Percentiles rank a stretch among this genome's conserved stretches.
phyloP scores from a whole-genome alignment of 1,139 yeast genomes.

The Pichia norvegensis region DNA sequence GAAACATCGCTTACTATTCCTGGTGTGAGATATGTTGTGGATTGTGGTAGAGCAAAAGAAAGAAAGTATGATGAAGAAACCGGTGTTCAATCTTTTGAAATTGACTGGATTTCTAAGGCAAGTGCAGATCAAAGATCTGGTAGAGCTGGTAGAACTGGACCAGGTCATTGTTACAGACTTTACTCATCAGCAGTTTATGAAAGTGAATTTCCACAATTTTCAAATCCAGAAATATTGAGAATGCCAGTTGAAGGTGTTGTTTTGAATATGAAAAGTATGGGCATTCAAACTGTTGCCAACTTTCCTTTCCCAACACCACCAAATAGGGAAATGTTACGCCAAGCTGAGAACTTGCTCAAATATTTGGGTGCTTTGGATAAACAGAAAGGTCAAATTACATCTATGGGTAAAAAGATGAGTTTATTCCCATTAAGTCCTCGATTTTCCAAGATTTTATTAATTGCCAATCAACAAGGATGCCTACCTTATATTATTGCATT shows the following conservation, averaged over 20 bases:
- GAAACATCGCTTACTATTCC: slow-evolving; percentile 97
- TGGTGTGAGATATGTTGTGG: slow-evolving; percentile 89
- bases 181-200: slow-evolving; percentile 95
- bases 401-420: slow-evolving; percentile 79
- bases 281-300: slow-evolving; percentile 79
- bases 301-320: slow-evolving; percentile 99
- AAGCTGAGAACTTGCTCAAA: slow-evolving; percentile 62
- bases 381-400: slow-evolving; percentile 46
- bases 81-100: slow-evolving; percentile 87
- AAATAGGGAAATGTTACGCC: slow-evolving; percentile 47
- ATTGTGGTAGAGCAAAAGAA: slow-evolving; percentile 90
- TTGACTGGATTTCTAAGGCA: slow-evolving; percentile 92
- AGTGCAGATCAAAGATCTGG: slow-evolving; percentile 95
- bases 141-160: slow-evolving; percentile 99
- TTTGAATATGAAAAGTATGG: slow-evolving; percentile 93
- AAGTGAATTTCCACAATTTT: slow-evolving; percentile 71
- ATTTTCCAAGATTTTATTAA: slow-evolving; percentile 79
- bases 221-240: slow-evolving; percentile 82
- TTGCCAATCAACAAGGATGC: slow-evolving; percentile 83
- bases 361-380: slow-evolving; percentile 73
- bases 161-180: slow-evolving; percentile 92
- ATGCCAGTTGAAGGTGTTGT: slow-evolving; percentile 97
- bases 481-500: slow-evolving; percentile 81
- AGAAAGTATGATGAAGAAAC: slow-evolving; percentile 73
- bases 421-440: slow-evolving; percentile 90